Evolutionary conservation across 805 yeast genomes (phyloP).

Genomic region (Kazachstania taianensis): DNA sequence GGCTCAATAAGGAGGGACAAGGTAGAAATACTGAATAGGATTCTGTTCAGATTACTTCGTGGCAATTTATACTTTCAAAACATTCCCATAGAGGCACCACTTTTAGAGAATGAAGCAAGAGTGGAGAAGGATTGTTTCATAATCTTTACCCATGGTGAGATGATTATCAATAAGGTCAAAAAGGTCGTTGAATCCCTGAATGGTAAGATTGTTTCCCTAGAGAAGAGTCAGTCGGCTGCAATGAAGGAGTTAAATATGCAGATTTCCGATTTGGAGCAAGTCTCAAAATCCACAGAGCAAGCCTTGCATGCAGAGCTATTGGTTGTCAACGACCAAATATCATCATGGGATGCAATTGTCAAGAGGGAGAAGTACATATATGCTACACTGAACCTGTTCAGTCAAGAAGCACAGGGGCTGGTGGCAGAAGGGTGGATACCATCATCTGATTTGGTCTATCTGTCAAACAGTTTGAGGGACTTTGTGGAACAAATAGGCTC

Average conservation of each 20-base stretch:
- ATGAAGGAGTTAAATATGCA: slow-evolving; percentile 35
- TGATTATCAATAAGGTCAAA: slow-evolving; percentile 59
- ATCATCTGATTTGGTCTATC: slow-evolving; percentile 54
- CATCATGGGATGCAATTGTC: slow-evolving; percentile 58
- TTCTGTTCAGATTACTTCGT: slow-evolving; percentile 85
- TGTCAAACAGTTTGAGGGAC: slow-evolving; percentile 56
- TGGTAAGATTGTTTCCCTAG: slow-evolving; percentile 44
- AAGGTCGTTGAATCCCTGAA: slow-evolving; percentile 86
- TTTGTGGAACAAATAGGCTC: slow-evolving; percentile 26
- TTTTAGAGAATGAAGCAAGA: slow-evolving; percentile 46
- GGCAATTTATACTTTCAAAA: slow-evolving; percentile 80
- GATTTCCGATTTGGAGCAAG: slow-evolving; percentile 48
- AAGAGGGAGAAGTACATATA: slow-evolving; percentile 79
- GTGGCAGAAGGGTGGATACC: slow-evolving; percentile 98
- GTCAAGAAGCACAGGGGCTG: slow-evolving; percentile 74
- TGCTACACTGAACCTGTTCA: slow-evolving; percentile 63
- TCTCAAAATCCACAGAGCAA: slow-evolving; percentile 51
- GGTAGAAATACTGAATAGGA: slow-evolving; percentile 62
- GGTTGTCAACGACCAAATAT: slow-evolving; percentile 64
- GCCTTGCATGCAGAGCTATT: slow-evolving; percentile 70
- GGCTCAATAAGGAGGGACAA: slow-evolving; percentile 76
- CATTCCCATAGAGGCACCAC: slow-evolving; percentile 57
- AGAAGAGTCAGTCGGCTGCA: slow-evolving; percentile 36
- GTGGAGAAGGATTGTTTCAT: slow-evolving; percentile 76
- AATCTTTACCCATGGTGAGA: slow-evolving; percentile 82